Base-by-base conservation (phyloP, 208 protist genomes). In the Jaenimonas drosophilae region DNA sequence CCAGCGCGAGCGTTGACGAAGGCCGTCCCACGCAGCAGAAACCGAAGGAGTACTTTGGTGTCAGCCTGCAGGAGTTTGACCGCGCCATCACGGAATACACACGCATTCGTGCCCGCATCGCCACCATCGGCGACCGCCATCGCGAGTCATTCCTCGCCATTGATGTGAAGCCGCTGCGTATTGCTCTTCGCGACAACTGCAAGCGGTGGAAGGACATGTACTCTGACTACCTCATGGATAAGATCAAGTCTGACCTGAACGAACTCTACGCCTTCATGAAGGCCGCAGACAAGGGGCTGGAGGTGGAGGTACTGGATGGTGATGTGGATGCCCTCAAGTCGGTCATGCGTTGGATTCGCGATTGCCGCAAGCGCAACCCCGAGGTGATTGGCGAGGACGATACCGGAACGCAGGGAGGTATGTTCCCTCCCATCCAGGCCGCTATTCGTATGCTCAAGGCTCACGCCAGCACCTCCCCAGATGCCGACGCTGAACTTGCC, bases 161-260 rank as follows among this genome's bases (percentile, higher is more conserved):
- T 30, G 93, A 98, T 51, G 85, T 94, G n/a, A 93, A 94, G 52
- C 96, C 96, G 28, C 70, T 98, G 27, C 96, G 96, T 45, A 58
- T 96, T 20, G 76, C 94, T 3, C 73, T 98, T 31, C 70, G 80
- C 32, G 82, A 95, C 34, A 79, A 82, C 20, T 91, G 91, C 61
- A 88, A 86, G 32, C 88, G 93, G 45, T 98, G 96, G 95, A 91
- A 87, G 48, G 91, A 95, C 43, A 93, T 86, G 59, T 98, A 91
- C 69, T 96, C 94, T 0, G 79, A 89, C 59, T 94, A 92, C 72
- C 67, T 98, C 33, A 83, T 96, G 36, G 70, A 91, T 25, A 88
- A 96, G 54, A 93, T 96, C 33, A 73, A 76, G 37, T 63, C 52
- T 0, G 83, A 91, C 36, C 62, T 97, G 17, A 75, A 81, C 32